Conservation (phyloP, 768 basidiomycete genomes). For the Phylloporus arenicola region DNA sequence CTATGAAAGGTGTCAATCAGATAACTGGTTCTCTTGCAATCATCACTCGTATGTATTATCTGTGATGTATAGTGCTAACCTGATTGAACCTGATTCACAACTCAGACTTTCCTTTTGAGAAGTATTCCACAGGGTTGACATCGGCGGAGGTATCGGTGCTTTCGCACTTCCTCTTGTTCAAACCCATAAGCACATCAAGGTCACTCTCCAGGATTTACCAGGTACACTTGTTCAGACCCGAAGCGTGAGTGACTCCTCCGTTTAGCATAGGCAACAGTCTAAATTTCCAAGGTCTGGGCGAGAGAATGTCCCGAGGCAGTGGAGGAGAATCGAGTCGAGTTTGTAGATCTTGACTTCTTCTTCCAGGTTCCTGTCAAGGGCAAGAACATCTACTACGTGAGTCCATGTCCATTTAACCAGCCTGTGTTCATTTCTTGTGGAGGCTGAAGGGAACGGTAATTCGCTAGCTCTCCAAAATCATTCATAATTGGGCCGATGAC, state of each 20-base stretch:
- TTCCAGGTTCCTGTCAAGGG: constrained; percentile 23
- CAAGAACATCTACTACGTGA: constrained; percentile 31
- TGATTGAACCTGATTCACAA: background rate
- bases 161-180: constrained; percentile 29
- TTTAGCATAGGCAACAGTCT: background rate
- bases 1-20: constrained; percentile 20
- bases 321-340: constrained; percentile 21
- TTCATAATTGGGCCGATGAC: constrained; percentile 28
- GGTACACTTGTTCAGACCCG: constrained; percentile 19
- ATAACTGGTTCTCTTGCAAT: constrained; percentile 25
- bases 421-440: background rate
- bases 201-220: constrained; percentile 31
- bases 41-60: constrained; percentile 13
- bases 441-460: background rate
- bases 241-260: constrained; percentile 3
- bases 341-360: constrained; percentile 29
- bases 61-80: background rate
- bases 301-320: constrained; percentile 23
- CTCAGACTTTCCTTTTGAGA: constrained; percentile 30
- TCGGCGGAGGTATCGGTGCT: constrained; percentile 32
- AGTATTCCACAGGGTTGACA: constrained; percentile 27
- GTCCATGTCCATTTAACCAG: constrained; percentile 1
- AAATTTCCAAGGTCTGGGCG: constrained; percentile 17
- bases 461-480: constrained; percentile 14
- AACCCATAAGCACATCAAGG: constrained; percentile 25